Evolutionary conservation across 148 eudicot genomes (phyloP).

Genomic region (Dianthus caryophyllus): DNA sequence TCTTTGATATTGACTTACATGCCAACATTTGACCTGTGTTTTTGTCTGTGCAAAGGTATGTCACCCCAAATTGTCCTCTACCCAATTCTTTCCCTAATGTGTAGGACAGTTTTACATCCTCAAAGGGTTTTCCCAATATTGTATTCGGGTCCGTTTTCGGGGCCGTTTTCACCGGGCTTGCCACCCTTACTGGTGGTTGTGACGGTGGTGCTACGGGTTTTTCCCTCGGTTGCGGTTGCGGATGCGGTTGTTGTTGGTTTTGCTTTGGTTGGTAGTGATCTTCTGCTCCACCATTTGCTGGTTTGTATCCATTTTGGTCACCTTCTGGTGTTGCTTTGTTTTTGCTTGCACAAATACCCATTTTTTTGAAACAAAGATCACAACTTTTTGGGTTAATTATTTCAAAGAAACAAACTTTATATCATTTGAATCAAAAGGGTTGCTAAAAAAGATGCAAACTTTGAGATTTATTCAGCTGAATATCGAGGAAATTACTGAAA

Average conservation of each 20-base stretch:
- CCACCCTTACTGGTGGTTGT: too few relatives aligned
- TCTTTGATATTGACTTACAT: conserved; percentile 73
- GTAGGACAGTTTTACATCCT: conserved; percentile 57
- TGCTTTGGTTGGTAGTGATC: conserved; percentile 23
- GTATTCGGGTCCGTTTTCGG: conserved; percentile 45
- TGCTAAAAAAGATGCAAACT: too few relatives aligned
- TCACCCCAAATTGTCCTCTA: conserved; percentile 79
- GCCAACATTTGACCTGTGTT: conserved; percentile 49
- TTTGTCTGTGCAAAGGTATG: conserved; percentile 47
- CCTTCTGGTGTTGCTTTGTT: conserved; percentile 20
- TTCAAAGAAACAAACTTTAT: not conserved
- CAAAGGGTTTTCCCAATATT: conserved; percentile 68
- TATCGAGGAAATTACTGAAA: too few relatives aligned
- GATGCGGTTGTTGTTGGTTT: not conserved
- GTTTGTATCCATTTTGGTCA: conserved; percentile 25
- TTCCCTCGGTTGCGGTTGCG: not conserved
- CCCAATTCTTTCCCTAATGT: conserved; percentile 66
- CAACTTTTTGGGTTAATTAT: too few relatives aligned
- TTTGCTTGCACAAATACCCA: conserved; percentile 66
- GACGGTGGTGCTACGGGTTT: not conserved
- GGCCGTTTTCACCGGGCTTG: too few relatives aligned
- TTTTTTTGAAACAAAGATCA: too few relatives aligned
- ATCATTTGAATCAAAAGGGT: not conserved
- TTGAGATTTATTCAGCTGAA: too few relatives aligned
- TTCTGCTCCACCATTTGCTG: conserved; percentile 26